Evolutionary conservation across 768 basidiomycete genomes (phyloP), one percentile per base, ranked within the genome.

Genomic region (Mycena floridula): DNA sequence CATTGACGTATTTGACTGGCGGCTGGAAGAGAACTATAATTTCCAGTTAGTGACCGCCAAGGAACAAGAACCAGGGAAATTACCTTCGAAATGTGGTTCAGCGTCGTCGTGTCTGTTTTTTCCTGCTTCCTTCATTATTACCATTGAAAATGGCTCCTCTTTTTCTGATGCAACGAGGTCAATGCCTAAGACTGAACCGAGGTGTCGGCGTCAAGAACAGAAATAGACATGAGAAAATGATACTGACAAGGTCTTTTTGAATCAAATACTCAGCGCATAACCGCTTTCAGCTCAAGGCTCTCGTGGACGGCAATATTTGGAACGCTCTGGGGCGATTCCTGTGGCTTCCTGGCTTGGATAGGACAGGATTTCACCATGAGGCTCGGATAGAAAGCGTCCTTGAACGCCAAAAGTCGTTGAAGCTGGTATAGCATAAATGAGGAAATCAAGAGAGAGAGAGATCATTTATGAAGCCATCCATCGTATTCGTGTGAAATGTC

Each of bases 91-190:
- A 25, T 82, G 64, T 4, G 88, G 73, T 37, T 86, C 84, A 21
- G 82, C 79, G 35, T 80, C 56, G 18, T 68, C 78, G 26, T 82
- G 44, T 44, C 79, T 76, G 2, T 52, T 73, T 86, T 65, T 93
- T 88, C 52, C 87, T 68, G 53, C 77, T 80, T 7, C 67, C 64
- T 41, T 72, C 68, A 15, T 52, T 59, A 43, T 69, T 68, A 3
- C 60, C 76, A 50, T 70, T 69, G 37, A 69, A 66, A 2, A 72
- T n/a, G 11, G 79, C 80, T 2, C 75, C 79, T 43, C 91, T 72
- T 97, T 99, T 59, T 96, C 91, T 39, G 76, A 79, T 0, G 96
- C 96, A 3, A 98, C 72, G 21, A 76, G 76, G 58, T 99, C 94
- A 6, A 98, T 71, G 3, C 95, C 94, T 1, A 97, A 77, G 3